These are phyloP conservation scores for Pilatotrama ljubarskyi DNA, from an alignment of 768 basidiomycete species.

Conservation along the genomic window DNA sequence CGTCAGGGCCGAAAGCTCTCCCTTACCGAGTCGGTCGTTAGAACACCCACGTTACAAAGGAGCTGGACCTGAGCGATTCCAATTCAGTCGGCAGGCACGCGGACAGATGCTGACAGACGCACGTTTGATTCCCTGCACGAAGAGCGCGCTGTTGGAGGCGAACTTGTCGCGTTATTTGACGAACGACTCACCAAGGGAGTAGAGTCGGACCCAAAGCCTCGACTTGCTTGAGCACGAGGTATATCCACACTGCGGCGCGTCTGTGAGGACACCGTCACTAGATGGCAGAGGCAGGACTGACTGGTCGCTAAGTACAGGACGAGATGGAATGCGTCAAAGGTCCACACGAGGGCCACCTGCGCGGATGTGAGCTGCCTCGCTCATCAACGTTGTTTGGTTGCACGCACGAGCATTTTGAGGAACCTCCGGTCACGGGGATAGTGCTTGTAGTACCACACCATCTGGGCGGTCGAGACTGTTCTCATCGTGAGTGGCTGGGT, in stretches of 20 bases:
- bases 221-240: conserved; percentile 4
- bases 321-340: conserved; percentile 6
- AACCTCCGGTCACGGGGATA: conserved; percentile 14
- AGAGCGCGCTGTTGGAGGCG: too few relatives aligned
- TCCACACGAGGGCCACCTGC: conserved; percentile 8
- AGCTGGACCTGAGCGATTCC: neutral
- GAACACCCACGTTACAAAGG: neutral
- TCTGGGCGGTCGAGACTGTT: conserved; percentile 6
- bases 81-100: neutral
- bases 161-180: too few relatives aligned
- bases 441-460: conserved; percentile 13
- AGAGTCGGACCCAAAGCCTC: neutral
- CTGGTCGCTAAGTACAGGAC: conserved; percentile 3
- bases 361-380: too few relatives aligned
- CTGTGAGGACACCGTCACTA: neutral
- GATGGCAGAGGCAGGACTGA: neutral
- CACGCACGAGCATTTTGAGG: conserved; percentile 5
- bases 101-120: neutral
- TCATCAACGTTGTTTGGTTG: neutral
- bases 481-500: neutral
- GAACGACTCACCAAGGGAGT: conserved; percentile 8
- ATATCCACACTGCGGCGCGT: neutral
- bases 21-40: neutral
- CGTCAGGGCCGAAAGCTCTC: neutral
- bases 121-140: conserved; percentile 12